These are phyloP conservation scores for Scheffersomyces stipitis DNA, from an alignment of 805 yeast genomes.

Conservation along the genomic window DNA sequence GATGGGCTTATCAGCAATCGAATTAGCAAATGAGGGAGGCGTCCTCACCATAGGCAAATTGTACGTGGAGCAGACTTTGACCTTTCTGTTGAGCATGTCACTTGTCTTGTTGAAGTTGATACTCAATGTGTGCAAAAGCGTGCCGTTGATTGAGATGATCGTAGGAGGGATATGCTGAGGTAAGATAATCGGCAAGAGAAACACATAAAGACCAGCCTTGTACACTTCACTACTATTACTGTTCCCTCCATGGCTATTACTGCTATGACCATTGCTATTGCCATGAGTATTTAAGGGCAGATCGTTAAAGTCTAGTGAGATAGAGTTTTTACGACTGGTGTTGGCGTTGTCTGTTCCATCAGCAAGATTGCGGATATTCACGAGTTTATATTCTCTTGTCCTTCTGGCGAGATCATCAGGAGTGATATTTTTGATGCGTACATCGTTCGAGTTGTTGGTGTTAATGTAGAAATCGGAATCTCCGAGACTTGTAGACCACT, in stretches of 20 bases:
- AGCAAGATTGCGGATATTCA: conserved; percentile 8
- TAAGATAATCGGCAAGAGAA: conserved; percentile 60
- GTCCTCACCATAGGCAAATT: conserved; percentile 51
- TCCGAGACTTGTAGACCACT: conserved; percentile 39
- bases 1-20: conserved; percentile 67
- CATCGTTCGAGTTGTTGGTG: conserved; percentile 42
- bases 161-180: conserved; percentile 67
- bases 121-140: conserved; percentile 42
- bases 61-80: conserved; percentile 29
- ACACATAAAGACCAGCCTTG: conserved; percentile 70
- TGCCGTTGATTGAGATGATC: conserved; percentile 50
- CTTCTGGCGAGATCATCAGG: conserved; percentile 45
- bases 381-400: conserved; percentile 31
- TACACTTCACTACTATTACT: conserved; percentile 14
- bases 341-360: conserved; percentile 5
- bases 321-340: neutral
- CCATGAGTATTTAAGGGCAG: conserved; percentile 3
- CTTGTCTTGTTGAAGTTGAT: conserved; percentile 41
- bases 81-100: conserved; percentile 34
- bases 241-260: neutral
- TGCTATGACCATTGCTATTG: neutral
- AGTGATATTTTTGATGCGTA: conserved; percentile 38
- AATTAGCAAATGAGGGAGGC: conserved; percentile 57
- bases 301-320: conserved; percentile 5
- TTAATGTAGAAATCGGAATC: conserved; percentile 48